phyloP scores from a whole-genome alignment of 2,329 filamentous ascomycete species.

The Penicillium sp. region DNA sequence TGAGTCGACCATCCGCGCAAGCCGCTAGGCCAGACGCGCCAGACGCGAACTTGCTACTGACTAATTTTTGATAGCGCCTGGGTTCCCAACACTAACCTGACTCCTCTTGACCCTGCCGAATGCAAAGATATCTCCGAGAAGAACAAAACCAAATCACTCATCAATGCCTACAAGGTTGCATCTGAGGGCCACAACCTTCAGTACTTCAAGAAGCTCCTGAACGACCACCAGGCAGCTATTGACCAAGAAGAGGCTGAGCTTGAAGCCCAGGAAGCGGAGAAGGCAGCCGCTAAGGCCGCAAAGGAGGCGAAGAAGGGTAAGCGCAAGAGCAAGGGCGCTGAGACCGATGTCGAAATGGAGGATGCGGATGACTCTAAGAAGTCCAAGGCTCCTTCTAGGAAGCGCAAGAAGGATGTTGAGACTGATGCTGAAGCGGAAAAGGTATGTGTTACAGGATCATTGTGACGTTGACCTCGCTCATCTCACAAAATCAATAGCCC shows the following conservation, averaged over 20 bases:
- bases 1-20: constrained; percentile 53
- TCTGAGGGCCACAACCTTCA: constrained; percentile 72
- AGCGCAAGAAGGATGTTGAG: constrained; percentile 72
- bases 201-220: constrained; percentile 78
- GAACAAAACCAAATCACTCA: constrained; percentile 74
- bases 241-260: constrained; percentile 43
- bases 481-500: constrained; percentile 46
- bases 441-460: constrained; percentile 43
- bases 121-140: constrained; percentile 66
- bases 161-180: constrained; percentile 76
- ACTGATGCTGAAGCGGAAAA: constrained; percentile 69
- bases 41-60: constrained; percentile 4
- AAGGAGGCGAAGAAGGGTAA: constrained; percentile 48
- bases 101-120: constrained; percentile 70
- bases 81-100: constrained; percentile 81
- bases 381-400: constrained; percentile 59
- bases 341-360: constrained; percentile 54
- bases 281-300: constrained; percentile 52
- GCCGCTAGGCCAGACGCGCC: background rate
- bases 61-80: constrained; percentile 64
- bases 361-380: constrained; percentile 50
- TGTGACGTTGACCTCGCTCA: constrained; percentile 4
- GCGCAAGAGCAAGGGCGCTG: constrained; percentile 51
- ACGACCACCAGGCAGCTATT: constrained; percentile 55
- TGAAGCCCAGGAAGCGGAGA: constrained; percentile 62